These are phyloP conservation scores for Petunia hybrid DNA, from an alignment of 305 asterid species.

Conservation along the genomic window DNA sequence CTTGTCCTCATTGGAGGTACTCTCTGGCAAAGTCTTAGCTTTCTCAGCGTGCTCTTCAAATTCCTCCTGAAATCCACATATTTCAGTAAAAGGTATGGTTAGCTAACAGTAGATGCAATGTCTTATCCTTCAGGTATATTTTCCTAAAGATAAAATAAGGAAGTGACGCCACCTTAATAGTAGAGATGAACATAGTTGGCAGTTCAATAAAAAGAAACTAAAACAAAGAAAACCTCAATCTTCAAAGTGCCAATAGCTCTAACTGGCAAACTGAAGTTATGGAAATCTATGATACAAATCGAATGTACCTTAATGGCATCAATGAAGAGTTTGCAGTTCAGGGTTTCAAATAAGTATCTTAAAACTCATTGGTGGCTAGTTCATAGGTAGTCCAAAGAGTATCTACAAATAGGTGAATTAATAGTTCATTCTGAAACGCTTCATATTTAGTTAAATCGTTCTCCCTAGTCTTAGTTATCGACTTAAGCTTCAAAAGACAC, in stretches of 20 bases:
- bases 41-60: conserved; percentile 89
- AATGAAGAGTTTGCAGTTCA: neutral
- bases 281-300: neutral
- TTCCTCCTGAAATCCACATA: conserved; percentile 68
- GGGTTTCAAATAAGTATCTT: neutral
- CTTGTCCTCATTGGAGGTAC: conserved; percentile 72
- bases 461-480: neutral
- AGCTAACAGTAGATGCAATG: conserved; percentile 17
- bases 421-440: neutral
- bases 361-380: no score
- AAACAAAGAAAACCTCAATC: neutral
- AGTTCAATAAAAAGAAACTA: neutral
- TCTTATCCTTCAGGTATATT: neutral
- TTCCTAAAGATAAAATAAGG: neutral
- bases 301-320: neutral
- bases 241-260: neutral
- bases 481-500: neutral
- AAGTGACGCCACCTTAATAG: neutral
- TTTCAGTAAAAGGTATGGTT: neutral
- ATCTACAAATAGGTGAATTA: neutral
- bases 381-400: neutral
- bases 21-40: conserved; percentile 86
- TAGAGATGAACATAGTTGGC: neutral
- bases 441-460: neutral
- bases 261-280: neutral